phyloP scores from a whole-genome alignment of 805 yeast species.

The Wickerhamomyces rabaulensis region DNA sequence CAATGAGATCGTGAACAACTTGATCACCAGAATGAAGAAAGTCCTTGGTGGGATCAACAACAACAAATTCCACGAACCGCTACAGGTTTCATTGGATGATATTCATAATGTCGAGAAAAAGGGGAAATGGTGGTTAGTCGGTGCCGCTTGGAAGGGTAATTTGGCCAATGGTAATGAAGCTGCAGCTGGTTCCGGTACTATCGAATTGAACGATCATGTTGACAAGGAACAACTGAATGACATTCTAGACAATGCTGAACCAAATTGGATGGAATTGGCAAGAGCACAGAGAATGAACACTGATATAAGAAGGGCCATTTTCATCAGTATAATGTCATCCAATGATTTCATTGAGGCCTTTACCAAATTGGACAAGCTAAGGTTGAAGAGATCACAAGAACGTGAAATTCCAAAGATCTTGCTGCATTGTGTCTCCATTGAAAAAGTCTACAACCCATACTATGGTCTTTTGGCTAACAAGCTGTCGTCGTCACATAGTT shows the following conservation, averaged over 20 bases:
- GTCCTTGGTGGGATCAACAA: slow-evolving; percentile 48
- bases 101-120: slow-evolving; percentile 67
- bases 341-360: slow-evolving; percentile 87
- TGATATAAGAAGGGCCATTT: slow-evolving; percentile 88
- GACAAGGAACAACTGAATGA: slow-evolving; percentile 15
- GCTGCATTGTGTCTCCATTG: slow-evolving; percentile 81
- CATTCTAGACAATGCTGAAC: slow-evolving; percentile 30
- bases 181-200: slow-evolving; percentile 14
- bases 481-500: slow-evolving; percentile 66
- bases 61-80: slow-evolving; percentile 57
- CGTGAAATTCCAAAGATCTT: slow-evolving; percentile 83
- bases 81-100: slow-evolving; percentile 80
- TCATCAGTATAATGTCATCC: slow-evolving; percentile 92
- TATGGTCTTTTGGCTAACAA: slow-evolving; percentile 77
- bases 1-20: slow-evolving; percentile 45
- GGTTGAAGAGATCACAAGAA: slow-evolving; percentile 73
- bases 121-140: slow-evolving; percentile 99
- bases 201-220: slow-evolving; percentile 15
- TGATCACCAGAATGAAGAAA: slow-evolving; percentile 58
- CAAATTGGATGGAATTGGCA: slow-evolving; percentile 88
- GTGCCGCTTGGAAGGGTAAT: slow-evolving; percentile 93
- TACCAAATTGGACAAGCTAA: slow-evolving; percentile 72
- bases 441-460: slow-evolving; percentile 82
- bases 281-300: slow-evolving; percentile 89
- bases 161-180: slow-evolving; percentile 18